These are phyloP conservation scores for Conoideocrella luteorostrata DNA, from an alignment of 2,329 filamentous ascomycete genomes.

Conservation along the genomic window DNA sequence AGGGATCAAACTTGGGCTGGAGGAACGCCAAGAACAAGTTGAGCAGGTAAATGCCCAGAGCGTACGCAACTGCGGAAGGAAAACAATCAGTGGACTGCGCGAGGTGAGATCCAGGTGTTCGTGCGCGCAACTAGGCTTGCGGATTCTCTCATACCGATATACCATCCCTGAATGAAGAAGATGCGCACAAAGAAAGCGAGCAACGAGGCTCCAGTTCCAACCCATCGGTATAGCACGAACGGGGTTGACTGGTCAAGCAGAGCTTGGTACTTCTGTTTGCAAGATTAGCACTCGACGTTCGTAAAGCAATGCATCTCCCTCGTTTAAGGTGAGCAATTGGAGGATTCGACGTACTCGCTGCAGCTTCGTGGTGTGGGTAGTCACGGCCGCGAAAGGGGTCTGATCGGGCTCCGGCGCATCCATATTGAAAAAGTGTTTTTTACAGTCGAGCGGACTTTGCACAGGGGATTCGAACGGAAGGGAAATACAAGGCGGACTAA, in stretches of 20 bases:
- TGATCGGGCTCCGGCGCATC: conserved; percentile 81
- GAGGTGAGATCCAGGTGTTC: no score
- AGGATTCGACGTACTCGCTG: conserved; percentile 53
- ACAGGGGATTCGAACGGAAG: neutral
- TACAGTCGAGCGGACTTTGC: neutral
- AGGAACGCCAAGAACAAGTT: conserved; percentile 99
- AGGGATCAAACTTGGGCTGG: conserved; percentile 97
- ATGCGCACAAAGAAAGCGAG: conserved; percentile 83
- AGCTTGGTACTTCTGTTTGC: conserved; percentile 76
- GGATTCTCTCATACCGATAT: conserved; percentile 65
- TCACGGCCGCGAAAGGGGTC: conserved; percentile 87
- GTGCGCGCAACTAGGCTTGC: neutral
- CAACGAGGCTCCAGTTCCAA: conserved; percentile 70
- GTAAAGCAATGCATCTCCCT: neutral
- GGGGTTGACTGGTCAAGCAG: conserved; percentile 92
- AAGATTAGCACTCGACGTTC: conserved; percentile 2
- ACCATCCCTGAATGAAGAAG: conserved; percentile 92
- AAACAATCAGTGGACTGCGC: no score
- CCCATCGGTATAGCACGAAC: conserved; percentile 83
- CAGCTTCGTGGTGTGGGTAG: conserved; percentile 71
- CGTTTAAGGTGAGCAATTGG: neutral
- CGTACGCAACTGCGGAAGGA: conserved; percentile 71
- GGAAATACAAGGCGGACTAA: neutral
- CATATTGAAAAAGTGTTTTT: conserved; percentile 44
- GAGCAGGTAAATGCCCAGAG: conserved; percentile 94